Conservation (phyloP, 352 stramenopile species). For the Pythium phragmiticola region DNA sequence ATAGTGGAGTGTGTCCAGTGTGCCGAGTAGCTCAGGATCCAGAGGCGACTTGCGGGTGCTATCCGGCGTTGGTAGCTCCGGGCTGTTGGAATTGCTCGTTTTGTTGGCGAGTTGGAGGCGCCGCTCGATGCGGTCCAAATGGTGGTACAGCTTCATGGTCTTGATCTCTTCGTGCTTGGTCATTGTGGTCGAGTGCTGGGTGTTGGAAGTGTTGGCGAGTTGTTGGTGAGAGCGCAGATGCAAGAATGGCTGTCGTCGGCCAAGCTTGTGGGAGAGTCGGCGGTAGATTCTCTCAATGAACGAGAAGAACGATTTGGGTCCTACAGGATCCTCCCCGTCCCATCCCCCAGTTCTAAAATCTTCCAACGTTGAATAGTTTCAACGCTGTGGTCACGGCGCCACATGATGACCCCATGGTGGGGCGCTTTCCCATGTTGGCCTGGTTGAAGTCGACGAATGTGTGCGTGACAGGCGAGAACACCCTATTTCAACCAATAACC, state of each 20-base stretch:
- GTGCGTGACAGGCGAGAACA: constrained; percentile 26
- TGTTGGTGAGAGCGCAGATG: neutral
- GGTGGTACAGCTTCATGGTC: constrained; percentile 87
- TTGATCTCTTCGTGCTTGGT: constrained; percentile 71
- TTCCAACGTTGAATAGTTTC: neutral
- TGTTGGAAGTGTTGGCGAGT: neutral
- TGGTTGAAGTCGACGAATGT: constrained; percentile 23
- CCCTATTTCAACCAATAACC: constrained; percentile 18
- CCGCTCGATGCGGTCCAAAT: constrained; percentile 78
- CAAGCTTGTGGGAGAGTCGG: no score
- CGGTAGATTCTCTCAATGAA: neutral
- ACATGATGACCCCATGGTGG: constrained; percentile 8
- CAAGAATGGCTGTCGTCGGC: constrained; percentile 2
- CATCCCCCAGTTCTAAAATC: neutral
- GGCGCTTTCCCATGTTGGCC: constrained; percentile 1
- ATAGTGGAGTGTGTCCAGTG: constrained; percentile 67
- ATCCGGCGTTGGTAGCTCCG: constrained; percentile 18
- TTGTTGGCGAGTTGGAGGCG: constrained; percentile 34
- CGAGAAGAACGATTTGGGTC: neutral
- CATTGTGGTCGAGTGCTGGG: constrained; percentile 3
- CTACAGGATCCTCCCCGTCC: no score
- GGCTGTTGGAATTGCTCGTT: neutral
- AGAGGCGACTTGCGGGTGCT: constrained; percentile 19
- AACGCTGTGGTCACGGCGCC: constrained; percentile 6
- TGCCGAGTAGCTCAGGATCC: constrained; percentile 49